Conservation (phyloP, 805 yeast species). For the Starmerella stellata region DNA sequence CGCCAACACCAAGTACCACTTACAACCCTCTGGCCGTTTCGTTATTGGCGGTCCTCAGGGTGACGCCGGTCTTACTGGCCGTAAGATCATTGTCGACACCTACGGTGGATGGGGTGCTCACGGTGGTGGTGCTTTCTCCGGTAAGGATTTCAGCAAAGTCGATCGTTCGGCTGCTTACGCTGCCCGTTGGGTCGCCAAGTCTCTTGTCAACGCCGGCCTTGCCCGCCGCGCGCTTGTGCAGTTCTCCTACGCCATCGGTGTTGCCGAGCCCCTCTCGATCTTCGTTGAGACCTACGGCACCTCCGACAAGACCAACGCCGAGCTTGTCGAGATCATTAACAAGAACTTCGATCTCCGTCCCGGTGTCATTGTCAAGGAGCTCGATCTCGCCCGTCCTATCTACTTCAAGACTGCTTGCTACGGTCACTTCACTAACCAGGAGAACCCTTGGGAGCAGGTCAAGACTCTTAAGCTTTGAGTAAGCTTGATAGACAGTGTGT, state of each 20-base stretch:
- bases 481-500: too few species aligned
- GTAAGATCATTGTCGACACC: slow-evolving; percentile 98
- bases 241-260: slow-evolving; percentile 99
- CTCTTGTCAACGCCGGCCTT: slow-evolving; percentile 82
- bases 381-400: slow-evolving; percentile 97
- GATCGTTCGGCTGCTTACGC: slow-evolving; percentile 99
- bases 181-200: slow-evolving; percentile 99
- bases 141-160: slow-evolving; percentile 98
- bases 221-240: slow-evolving; percentile 96
- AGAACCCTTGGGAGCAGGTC: slow-evolving; percentile 97
- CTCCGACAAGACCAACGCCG: slow-evolving; percentile 70
- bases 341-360: slow-evolving; percentile 98
- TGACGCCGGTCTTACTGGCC: slow-evolving; percentile 99
- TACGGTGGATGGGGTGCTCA: slow-evolving; percentile 99
- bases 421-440: slow-evolving; percentile 99
- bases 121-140: slow-evolving; percentile 99
- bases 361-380: slow-evolving; percentile 92
- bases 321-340: slow-evolving; percentile 78
- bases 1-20: slow-evolving; percentile 90
- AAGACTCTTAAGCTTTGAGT: slow-evolving; percentile 29
- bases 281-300: slow-evolving; percentile 98
- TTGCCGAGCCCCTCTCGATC: slow-evolving; percentile 96
- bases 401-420: slow-evolving; percentile 97
- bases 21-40: slow-evolving; percentile 98
- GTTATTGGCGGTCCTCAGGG: slow-evolving; percentile 99